Evolutionary conservation across 805 yeast genomes (phyloP).

Genomic region (Jamesozyma hellenica): DNA sequence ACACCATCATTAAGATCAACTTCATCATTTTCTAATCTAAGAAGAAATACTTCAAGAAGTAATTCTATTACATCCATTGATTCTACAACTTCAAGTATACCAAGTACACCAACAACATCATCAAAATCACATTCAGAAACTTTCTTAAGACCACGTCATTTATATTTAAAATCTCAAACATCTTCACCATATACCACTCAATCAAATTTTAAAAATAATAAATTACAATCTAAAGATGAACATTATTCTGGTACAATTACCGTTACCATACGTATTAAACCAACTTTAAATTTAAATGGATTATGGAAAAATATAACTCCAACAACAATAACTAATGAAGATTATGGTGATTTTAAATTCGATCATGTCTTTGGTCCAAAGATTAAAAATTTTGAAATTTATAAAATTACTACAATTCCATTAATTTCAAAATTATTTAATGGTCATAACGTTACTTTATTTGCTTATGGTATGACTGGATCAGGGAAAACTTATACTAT

Average conservation of each 20-base stretch:
- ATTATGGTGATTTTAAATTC: slow-evolving; percentile 58
- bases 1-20: slow-evolving; percentile 17
- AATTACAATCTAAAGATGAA: slow-evolving; percentile 6
- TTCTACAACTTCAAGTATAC: slow-evolving; percentile 3
- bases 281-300: slow-evolving; percentile 43
- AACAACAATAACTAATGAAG: slow-evolving; percentile 39
- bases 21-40: slow-evolving; percentile 11
- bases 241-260: slow-evolving; percentile 58
- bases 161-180: neutral
- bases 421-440: slow-evolving; percentile 47
- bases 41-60: slow-evolving; percentile 4
- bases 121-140: slow-evolving; percentile 4
- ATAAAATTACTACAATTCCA: slow-evolving; percentile 42
- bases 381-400: slow-evolving; percentile 47
- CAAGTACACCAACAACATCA: slow-evolving; percentile 3
- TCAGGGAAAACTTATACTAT: slow-evolving; percentile 84
- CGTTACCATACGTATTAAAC: slow-evolving; percentile 73
- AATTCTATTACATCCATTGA: slow-evolving; percentile 1
- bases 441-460: slow-evolving; percentile 80
- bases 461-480: slow-evolving; percentile 94
- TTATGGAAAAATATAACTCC: slow-evolving; percentile 3
- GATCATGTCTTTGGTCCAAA: slow-evolving; percentile 58
- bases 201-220: neutral
- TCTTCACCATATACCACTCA: neutral
- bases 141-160: slow-evolving; percentile 2